phyloP scores from a whole-genome alignment of 306 rosid genomes.

The Sophora flavescens region DNA sequence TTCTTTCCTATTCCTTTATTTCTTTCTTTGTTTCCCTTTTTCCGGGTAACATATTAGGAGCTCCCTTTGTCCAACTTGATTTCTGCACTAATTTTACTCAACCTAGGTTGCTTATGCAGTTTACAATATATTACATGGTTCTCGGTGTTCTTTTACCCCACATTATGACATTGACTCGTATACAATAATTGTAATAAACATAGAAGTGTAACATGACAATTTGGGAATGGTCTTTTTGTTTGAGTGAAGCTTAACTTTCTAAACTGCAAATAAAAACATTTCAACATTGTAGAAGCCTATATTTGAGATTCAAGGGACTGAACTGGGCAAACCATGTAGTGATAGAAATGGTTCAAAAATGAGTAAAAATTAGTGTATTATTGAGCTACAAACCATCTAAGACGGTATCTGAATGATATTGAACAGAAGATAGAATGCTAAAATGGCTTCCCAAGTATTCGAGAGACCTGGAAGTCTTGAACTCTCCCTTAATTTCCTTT shows the following conservation, averaged over 20 bases:
- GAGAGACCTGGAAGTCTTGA: no score
- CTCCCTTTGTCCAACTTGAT: conserved; percentile 20
- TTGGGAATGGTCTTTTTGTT: not conserved
- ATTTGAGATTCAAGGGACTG: not conserved
- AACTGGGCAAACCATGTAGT: conserved; percentile 15
- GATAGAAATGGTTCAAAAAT: no score
- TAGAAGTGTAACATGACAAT: not conserved
- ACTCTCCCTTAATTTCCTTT: no score
- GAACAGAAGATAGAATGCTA: no score
- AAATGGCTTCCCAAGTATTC: no score
- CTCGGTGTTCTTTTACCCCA: not conserved
- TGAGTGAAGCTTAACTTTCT: not conserved
- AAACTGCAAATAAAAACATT: not conserved
- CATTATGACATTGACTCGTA: not conserved
- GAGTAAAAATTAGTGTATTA: no score
- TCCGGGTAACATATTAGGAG: not conserved
- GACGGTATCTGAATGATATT: no score
- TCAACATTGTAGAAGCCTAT: not conserved
- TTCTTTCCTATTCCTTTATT: not conserved
- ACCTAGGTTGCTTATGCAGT: not conserved
- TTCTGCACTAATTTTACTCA: conserved; percentile 21
- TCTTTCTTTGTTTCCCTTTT: conserved; percentile 14
- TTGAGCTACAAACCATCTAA: no score
- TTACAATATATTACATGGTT: conserved; percentile 1
- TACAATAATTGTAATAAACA: not conserved